phyloP scores from a whole-genome alignment of 352 stramenopile species.

The Pythium scleroteichum region DNA sequence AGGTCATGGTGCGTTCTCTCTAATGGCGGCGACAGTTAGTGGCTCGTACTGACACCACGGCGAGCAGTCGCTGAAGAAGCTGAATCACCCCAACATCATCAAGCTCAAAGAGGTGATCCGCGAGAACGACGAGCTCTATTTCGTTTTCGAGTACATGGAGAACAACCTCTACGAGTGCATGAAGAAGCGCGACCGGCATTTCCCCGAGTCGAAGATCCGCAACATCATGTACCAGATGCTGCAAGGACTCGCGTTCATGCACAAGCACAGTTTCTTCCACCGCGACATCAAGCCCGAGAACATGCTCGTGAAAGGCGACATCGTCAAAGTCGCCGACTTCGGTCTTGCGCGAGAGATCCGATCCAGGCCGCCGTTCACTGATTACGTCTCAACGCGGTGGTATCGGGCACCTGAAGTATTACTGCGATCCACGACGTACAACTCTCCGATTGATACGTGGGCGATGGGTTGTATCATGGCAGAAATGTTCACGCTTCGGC shows the following conservation, averaged over 20 bases:
- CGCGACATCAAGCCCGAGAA: conserved; percentile 99
- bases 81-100: conserved; percentile 98
- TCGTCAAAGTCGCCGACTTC: conserved; percentile 98
- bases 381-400: conserved; percentile 99
- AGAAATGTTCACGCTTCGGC: conserved; percentile 95
- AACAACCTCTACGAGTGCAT: conserved; percentile 98
- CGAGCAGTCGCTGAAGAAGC: conserved; percentile 91
- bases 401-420: conserved; percentile 98
- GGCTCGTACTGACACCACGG: no score
- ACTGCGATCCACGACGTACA: conserved; percentile 94
- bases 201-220: conserved; percentile 93
- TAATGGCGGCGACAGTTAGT: no score
- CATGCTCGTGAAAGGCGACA: conserved; percentile 95
- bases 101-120: conserved; percentile 98
- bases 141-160: conserved; percentile 99
- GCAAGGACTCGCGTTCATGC: conserved; percentile 96
- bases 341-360: conserved; percentile 94
- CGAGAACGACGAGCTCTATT: conserved; percentile 97
- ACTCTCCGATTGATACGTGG: conserved; percentile 97
- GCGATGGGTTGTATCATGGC: conserved; percentile 98
- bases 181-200: conserved; percentile 89
- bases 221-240: conserved; percentile 99
- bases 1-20: conserved; percentile 95
- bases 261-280: conserved; percentile 98
- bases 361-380: conserved; percentile 93